phyloP scores from a whole-genome alignment of 2,329 filamentous ascomycete genomes.

The Pseudogymnoascus sp. region DNA sequence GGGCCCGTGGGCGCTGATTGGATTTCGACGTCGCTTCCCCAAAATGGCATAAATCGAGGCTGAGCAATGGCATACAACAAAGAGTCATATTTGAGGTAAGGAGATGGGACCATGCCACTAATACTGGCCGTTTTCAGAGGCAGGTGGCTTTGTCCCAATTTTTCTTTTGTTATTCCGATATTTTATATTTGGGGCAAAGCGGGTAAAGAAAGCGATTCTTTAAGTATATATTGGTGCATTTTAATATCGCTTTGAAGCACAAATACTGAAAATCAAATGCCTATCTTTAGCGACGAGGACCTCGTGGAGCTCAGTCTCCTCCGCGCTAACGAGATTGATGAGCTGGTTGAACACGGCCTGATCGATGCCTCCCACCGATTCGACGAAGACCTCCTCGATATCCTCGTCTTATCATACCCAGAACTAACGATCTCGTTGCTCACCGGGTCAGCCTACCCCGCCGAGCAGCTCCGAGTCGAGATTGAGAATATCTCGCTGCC shows the following conservation, averaged over 20 bases:
- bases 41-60: background rate
- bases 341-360: conserved; percentile 14
- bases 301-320: conserved; percentile 19
- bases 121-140: background rate
- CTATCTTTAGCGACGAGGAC: conserved; percentile 18
- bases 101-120: background rate
- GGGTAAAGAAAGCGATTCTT: background rate
- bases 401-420: conserved; percentile 16
- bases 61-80: background rate
- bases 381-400: conserved; percentile 10
- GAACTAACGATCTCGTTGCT: conserved; percentile 18
- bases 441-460: conserved; percentile 20
- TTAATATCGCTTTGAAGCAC: background rate
- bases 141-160: background rate
- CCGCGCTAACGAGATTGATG: conserved; percentile 18
- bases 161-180: background rate
- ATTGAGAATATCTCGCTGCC: conserved; percentile 19
- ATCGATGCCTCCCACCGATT: conserved; percentile 13
- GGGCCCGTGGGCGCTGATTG: background rate
- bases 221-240: background rate
- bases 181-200: background rate
- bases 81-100: background rate
- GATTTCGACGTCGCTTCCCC: background rate
- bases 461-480: conserved; percentile 16
- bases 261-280: background rate